Evolutionary conservation across 257 asterid genomes (phyloP).

Genomic region (Striga asiatica): DNA sequence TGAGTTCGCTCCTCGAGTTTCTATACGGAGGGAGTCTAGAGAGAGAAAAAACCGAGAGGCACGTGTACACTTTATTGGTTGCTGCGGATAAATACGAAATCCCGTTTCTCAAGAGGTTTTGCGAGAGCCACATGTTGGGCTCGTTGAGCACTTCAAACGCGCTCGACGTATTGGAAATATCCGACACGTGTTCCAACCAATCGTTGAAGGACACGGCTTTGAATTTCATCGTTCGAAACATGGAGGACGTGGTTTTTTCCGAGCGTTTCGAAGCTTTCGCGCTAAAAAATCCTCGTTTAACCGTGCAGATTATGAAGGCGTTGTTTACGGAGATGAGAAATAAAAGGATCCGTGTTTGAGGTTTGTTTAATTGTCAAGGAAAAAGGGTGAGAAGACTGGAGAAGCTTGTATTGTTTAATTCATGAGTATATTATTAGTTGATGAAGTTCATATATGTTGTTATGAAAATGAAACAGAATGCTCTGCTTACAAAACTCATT

Average conservation of each 20-base stretch:
- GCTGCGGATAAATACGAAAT: conserved; percentile 90
- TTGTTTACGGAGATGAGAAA: conserved; percentile 69
- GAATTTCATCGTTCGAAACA: conserved; percentile 62
- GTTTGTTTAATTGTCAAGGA: no score
- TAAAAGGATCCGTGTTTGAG: conserved; percentile 21
- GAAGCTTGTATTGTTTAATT: no score
- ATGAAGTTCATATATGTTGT: no score
- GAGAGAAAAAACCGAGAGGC: conserved; percentile 53
- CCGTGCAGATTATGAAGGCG: conserved; percentile 82
- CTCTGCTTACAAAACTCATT: no score
- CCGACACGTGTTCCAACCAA: conserved; percentile 68
- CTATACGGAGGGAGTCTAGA: conserved; percentile 55
- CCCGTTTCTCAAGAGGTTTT: conserved; percentile 56
- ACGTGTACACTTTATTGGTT: conserved; percentile 55
- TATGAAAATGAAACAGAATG: no score
- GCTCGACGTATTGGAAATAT: conserved; percentile 62
- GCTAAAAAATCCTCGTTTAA: conserved; percentile 78
- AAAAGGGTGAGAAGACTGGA: no score
- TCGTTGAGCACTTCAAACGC: conserved; percentile 53
- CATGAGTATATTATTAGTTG: no score
- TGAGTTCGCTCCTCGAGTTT: conserved; percentile 56
- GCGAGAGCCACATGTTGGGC: conserved; percentile 66
- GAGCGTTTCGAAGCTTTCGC: conserved; percentile 70
- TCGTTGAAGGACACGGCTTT: conserved; percentile 57
- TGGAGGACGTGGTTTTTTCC: conserved; percentile 84